phyloP scores from a whole-genome alignment of 31 red algal genomes.

The Odonthalia washingtoniensis region DNA sequence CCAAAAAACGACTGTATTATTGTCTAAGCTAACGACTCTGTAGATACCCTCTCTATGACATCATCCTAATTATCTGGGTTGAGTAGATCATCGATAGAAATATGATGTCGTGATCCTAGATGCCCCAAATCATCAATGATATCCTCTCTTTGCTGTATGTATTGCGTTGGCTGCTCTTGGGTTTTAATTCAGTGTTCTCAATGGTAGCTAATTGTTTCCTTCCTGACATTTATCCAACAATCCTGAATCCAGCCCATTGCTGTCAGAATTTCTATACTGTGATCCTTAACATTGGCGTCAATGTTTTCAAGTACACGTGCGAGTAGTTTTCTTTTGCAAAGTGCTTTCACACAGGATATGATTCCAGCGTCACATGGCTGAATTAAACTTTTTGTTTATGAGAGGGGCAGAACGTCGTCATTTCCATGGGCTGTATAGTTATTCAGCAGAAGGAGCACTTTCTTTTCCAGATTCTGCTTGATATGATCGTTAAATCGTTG shows the following conservation, averaged over 20 bases:
- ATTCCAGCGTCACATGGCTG: not conserved
- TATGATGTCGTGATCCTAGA: not conserved
- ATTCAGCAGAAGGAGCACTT: conserved; percentile 37
- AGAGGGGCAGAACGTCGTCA: conserved; percentile 22
- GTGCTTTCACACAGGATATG: not conserved
- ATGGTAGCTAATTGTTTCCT: not conserved
- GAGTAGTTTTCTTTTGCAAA: not conserved
- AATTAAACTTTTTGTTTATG: not conserved
- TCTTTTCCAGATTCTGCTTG: not conserved
- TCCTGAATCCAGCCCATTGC: not conserved
- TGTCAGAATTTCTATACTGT: not conserved
- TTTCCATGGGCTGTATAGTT: conserved; percentile 45
- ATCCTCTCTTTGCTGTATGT: not conserved
- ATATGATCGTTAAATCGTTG: conserved; percentile 16
- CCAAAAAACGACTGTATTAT: too few species aligned
- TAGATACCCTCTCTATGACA: not conserved
- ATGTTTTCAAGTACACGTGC: not conserved
- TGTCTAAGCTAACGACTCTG: too few species aligned
- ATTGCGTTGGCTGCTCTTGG: not conserved
- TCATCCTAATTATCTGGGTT: not conserved
- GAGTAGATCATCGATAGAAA: not conserved
- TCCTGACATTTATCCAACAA: not conserved
- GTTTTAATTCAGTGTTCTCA: not conserved
- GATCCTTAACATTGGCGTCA: too few species aligned
- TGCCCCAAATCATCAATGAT: too few species aligned